Evolutionary conservation across 2,329 filamentous ascomycete genomes (phyloP).

Genomic region (Metarhizium brunneum): DNA sequence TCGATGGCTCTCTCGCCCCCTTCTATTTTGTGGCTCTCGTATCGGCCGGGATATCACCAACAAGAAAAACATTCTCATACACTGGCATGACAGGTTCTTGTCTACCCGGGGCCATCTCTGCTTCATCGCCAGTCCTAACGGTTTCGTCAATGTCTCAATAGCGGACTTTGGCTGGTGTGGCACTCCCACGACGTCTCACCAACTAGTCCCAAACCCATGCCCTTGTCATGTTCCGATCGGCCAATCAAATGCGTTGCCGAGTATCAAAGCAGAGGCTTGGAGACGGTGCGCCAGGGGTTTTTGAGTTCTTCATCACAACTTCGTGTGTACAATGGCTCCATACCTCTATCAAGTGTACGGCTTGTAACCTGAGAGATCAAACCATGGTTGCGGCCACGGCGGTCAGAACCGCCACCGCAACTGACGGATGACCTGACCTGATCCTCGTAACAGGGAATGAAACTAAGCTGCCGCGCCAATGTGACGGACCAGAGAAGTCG

Average conservation of each 20-base stretch:
- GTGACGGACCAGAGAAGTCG: neutral
- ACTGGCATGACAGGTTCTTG: neutral
- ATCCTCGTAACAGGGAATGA: neutral
- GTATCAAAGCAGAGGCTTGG: neutral
- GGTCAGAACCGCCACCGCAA: neutral
- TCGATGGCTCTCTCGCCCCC: too few species aligned
- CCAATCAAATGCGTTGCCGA: neutral
- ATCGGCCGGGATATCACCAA: neutral
- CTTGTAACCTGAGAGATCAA: neutral
- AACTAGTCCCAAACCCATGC: neutral
- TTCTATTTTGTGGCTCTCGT: too few species aligned
- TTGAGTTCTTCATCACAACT: neutral
- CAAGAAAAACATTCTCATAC: neutral
- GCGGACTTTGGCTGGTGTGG: neutral
- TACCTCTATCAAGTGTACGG: too few species aligned
- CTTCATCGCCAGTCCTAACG: neutral
- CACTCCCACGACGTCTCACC: neutral
- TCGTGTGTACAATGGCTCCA: neutral
- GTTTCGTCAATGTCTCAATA: conserved; percentile 5
- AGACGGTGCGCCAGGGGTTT: neutral
- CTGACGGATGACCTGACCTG: neutral
- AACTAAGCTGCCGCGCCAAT: neutral
- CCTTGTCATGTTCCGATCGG: neutral
- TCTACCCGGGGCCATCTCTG: neutral
- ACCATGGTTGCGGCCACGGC: neutral